Evolutionary conservation across 2,329 filamentous ascomycete species (phyloP).

Genomic region (Colletotrichum sublineola): DNA sequence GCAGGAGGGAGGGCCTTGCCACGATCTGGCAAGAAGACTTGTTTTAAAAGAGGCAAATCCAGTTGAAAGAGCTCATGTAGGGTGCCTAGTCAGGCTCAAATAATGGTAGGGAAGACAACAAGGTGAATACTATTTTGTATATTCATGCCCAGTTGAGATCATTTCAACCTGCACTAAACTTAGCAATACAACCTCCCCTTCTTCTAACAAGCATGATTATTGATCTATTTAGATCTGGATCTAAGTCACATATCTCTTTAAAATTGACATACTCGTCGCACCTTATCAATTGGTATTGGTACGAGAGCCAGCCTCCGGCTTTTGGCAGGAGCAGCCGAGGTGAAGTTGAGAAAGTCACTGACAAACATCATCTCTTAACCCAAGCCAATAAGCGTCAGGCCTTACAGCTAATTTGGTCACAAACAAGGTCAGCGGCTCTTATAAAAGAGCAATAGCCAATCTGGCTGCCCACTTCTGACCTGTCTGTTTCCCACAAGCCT

Average conservation of each 20-base stretch:
- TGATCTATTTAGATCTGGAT: not conserved
- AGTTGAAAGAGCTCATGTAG: too few relatives aligned
- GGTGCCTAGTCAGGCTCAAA: too few relatives aligned
- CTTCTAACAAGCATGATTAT: accelerated
- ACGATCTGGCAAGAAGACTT: too few relatives aligned
- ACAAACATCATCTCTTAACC: not conserved
- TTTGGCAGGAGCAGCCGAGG: not conserved
- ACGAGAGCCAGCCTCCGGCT: not conserved
- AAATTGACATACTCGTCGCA: not conserved
- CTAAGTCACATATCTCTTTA: too few relatives aligned
- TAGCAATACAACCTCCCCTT: not conserved
- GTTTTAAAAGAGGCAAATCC: too few relatives aligned
- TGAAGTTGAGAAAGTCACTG: not conserved
- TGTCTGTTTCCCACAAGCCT: too few relatives aligned
- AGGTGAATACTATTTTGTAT: not conserved
- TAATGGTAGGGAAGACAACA: not conserved
- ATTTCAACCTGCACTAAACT: not conserved
- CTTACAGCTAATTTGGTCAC: too few relatives aligned
- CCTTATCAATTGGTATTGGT: not conserved
- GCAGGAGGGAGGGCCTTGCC: too few relatives aligned
- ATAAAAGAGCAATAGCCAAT: not conserved
- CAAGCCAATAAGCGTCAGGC: not conserved
- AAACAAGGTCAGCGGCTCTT: not conserved
- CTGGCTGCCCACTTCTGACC: not conserved
- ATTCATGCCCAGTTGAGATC: not conserved